Conservation (phyloP, 129 eudicot species). For the Tanacetum coccineum region DNA sequence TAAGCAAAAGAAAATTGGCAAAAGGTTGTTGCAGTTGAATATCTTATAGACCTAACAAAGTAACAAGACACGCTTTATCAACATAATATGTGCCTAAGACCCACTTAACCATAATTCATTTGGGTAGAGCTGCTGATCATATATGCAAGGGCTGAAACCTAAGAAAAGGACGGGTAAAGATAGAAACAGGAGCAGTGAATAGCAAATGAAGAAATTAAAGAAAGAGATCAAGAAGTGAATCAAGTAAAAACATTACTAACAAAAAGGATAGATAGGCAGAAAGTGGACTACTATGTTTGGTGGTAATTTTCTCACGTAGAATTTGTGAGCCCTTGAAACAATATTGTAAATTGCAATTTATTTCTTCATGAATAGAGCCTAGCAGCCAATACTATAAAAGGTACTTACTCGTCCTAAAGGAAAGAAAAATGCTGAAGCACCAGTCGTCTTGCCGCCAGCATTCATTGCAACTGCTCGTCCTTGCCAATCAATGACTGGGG, state of each 20-base stretch:
- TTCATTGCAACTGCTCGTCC: constrained; percentile 95
- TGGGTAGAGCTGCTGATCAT: too few species aligned
- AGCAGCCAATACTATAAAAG: neutral
- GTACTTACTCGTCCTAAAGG: constrained; percentile 81
- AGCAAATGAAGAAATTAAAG: neutral
- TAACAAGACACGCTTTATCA: too few species aligned
- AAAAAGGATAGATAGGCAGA: neutral
- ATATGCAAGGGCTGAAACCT: neutral
- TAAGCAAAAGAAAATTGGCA: too few species aligned
- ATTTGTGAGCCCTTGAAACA: neutral
- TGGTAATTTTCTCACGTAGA: neutral
- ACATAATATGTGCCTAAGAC: too few species aligned
- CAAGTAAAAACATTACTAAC: neutral
- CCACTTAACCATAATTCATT: too few species aligned
- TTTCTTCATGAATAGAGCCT: too few species aligned
- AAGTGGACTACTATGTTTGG: neutral
- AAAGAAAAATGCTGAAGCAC: constrained; percentile 95
- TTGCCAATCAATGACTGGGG: constrained; percentile 95
- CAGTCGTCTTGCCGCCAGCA: constrained; percentile 88
- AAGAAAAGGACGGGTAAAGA: neutral
- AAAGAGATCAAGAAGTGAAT: neutral
- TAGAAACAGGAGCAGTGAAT: neutral
- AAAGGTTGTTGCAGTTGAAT: too few species aligned
- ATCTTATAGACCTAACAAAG: neutral
- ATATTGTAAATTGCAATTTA: too few species aligned